phyloP scores from a whole-genome alignment of 2,329 filamentous ascomycete genomes.

The Tolypocladium cylindrosporum region DNA sequence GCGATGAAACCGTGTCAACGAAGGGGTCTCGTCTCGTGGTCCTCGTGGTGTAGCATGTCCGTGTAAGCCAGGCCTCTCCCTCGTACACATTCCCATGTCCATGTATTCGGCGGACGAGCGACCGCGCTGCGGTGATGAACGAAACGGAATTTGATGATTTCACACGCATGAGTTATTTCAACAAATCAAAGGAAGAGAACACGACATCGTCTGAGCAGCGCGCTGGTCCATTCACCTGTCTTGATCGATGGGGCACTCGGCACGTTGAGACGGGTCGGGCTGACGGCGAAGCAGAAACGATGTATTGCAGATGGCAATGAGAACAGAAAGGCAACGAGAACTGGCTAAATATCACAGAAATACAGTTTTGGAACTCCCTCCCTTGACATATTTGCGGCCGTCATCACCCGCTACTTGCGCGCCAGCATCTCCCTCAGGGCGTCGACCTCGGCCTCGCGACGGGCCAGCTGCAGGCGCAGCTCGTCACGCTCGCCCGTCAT shows the following conservation, averaged over 20 bases:
- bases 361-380: neutral
- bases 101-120: neutral
- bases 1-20: too few species aligned
- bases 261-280: neutral
- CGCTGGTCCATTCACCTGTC: neutral
- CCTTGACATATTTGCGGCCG: neutral
- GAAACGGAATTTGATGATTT: constrained; percentile 14
- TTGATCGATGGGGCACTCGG: too few species aligned
- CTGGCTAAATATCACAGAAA: neutral
- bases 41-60: too few species aligned
- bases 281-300: neutral
- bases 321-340: neutral
- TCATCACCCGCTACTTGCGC: constrained; percentile 13
- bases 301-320: neutral
- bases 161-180: neutral
- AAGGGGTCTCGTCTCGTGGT: too few species aligned
- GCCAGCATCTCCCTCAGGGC: constrained; percentile 44
- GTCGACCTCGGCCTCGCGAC: constrained; percentile 55
- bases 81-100: neutral
- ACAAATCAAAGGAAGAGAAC: constrained; percentile 5
- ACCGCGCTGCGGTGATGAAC: constrained; percentile 11
- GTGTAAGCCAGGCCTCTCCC: neutral
- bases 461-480: constrained; percentile 49
- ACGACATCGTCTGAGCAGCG: constrained; percentile 19
- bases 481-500: constrained; percentile 54